Percentiles rank a stretch among this genome's conserved stretches.
These are phyloP conservation scores for Russula virescens DNA, from an alignment of 768 basidiomycete genomes.

Conservation along the genomic window DNA sequence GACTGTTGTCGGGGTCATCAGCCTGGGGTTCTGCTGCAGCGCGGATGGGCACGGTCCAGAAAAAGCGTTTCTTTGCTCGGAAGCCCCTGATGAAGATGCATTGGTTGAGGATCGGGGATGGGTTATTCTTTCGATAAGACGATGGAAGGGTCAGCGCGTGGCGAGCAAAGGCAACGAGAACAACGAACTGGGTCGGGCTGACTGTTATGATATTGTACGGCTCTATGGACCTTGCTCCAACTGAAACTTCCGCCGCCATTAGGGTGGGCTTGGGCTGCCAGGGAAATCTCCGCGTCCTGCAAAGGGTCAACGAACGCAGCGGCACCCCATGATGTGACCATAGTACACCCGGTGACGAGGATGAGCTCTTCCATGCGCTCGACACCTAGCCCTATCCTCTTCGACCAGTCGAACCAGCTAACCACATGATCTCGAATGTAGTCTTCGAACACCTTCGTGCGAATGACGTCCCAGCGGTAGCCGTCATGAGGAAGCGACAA, in stretches of 20 bases:
- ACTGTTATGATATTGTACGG: no score
- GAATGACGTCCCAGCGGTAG: not conserved
- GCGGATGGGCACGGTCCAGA: no score
- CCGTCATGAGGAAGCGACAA: not conserved
- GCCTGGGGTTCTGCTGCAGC: no score
- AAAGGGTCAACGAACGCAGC: not conserved
- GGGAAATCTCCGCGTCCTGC: not conserved
- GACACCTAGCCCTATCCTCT: not conserved
- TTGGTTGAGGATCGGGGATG: no score
- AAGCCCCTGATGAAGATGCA: no score
- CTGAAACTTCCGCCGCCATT: no score
- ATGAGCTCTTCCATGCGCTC: conserved; percentile 15
- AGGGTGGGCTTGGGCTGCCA: not conserved
- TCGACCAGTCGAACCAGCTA: not conserved
- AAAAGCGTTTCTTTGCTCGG: no score
- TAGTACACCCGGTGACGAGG: conserved; percentile 8
- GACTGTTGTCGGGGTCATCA: no score
- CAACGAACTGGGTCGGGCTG: no score
- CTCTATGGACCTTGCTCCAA: no score
- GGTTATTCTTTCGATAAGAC: no score
- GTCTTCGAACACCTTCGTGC: conserved; percentile 3
- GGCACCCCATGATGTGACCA: conserved; percentile 6
- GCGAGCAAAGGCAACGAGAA: no score
- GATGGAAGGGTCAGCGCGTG: not conserved
- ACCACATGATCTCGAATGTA: conserved; percentile 2